Evolutionary conservation across 1,284 basidiomycete species (phyloP).

Genomic region (Moesziomyces globuligerus): DNA sequence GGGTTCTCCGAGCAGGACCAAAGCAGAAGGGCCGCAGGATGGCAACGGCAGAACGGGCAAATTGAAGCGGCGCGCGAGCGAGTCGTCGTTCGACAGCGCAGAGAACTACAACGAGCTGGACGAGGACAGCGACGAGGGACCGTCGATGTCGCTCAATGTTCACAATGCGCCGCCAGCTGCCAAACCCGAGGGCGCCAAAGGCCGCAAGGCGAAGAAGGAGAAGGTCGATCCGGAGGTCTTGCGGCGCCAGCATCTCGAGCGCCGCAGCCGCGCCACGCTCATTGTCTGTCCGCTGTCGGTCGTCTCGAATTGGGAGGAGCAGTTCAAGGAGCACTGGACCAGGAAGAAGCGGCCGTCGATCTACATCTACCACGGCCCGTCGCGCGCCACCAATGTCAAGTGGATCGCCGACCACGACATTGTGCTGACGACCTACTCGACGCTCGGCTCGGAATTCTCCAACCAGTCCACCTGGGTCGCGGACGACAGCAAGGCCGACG

Average conservation of each 20-base stretch:
- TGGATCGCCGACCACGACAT: constrained; percentile 93
- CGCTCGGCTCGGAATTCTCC: constrained; percentile 92
- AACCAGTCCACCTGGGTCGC: constrained; percentile 74
- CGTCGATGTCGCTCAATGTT: constrained; percentile 18
- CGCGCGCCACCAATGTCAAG: constrained; percentile 82
- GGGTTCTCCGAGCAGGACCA: constrained; percentile 3
- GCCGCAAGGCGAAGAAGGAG: constrained; percentile 70
- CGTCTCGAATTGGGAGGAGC: constrained; percentile 98
- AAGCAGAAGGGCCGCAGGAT: constrained; percentile 1
- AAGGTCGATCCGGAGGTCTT: constrained; percentile 69
- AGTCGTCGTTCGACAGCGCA: constrained; percentile 15
- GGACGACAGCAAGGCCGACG: constrained; percentile 23
- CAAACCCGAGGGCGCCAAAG: constrained; percentile 58
- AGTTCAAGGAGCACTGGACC: constrained; percentile 84
- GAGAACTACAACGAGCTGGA: constrained; percentile 2
- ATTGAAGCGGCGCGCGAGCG: constrained; percentile 10
- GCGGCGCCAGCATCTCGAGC: constrained; percentile 55
- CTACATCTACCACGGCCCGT: constrained; percentile 95
- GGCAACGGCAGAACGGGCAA: not conserved
- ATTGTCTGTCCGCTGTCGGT: constrained; percentile 96
- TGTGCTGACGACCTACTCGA: constrained; percentile 96
- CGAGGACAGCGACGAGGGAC: constrained; percentile 17
- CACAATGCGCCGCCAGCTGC: constrained; percentile 37
- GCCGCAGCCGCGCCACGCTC: constrained; percentile 84
- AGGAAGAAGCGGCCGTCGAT: constrained; percentile 70